Evolutionary conservation across 305 asterid genomes (phyloP), one percentile per base, ranked within the genome.

Genomic region (Plantago rigida): DNA sequence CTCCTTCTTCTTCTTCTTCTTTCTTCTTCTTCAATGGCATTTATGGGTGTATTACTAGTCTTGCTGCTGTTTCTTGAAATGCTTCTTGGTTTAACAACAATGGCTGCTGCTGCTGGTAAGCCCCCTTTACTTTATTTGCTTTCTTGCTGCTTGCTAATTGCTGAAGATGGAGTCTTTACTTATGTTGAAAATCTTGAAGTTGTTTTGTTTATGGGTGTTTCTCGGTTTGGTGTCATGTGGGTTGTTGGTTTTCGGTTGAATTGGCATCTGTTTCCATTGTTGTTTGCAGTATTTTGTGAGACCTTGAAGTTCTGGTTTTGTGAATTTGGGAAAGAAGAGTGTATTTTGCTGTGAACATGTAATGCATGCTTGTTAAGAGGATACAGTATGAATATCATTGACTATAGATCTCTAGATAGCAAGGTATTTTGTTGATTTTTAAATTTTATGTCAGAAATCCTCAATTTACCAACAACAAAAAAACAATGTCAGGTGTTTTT

Each of bases 51-150:
- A 29, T 73, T 75, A 60, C 78, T 72, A 46, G 71, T 60, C 64
- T 73, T 84, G 26, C 74, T 56, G 44, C 19, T 78, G 57, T 63
- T 79, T 66, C 76, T 79, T 63, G 59, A 68, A 74, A 63, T 71
- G 75, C 74, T 50, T 1, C 51, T 74, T 72, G 50, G 71, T 64
- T 60, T 24, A 11, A 51, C 82, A 67, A 65, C 60, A 19, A 11
- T 5, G 74, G 73, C 81, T 51, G 83, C 89, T 44, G 73, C 67
- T 67, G 63, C 46, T 14, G 87, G 90, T 83, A 62, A 36, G 2
- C 9, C 44, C 57, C 65, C 53, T 8, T 42, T 39, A 2, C 28
- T 54, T 41, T 11, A 60, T 15, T 26, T 60, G 14, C n/a, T 69
- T 41, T 39, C 15, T 59, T 59, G 39, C 39, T 41, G 62, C 7